Evolutionary conservation across 139 green algal genomes (phyloP).

Genomic region (Eudorina sp.): DNA sequence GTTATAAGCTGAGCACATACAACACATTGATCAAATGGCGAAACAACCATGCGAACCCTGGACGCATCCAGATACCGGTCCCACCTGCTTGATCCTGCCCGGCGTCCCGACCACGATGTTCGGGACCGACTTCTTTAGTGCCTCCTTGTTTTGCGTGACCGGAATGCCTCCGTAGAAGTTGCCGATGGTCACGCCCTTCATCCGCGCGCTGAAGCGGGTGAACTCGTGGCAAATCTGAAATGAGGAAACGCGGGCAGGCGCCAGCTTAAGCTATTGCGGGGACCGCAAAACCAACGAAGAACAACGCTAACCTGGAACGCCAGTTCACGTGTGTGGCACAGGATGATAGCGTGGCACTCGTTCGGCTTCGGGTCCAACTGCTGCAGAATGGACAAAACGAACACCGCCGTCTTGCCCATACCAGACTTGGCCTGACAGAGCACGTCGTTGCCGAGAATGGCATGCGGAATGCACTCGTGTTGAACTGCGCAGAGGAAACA

Average conservation of each 20-base stretch:
- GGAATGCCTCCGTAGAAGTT: constrained; percentile 97
- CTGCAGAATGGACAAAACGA: constrained; percentile 98
- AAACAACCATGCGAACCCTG: background rate
- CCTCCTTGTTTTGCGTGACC: constrained; percentile 82
- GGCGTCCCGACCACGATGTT: constrained; percentile 97
- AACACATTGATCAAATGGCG: too few species aligned
- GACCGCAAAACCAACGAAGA: background rate
- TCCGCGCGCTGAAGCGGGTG: constrained; percentile 92
- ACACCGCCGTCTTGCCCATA: constrained; percentile 99
- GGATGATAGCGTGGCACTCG: constrained; percentile 88
- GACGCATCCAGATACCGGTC: background rate
- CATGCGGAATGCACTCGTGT: constrained; percentile 99
- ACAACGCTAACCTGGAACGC: constrained; percentile 88
- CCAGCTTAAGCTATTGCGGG: too few species aligned
- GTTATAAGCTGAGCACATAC: background rate
- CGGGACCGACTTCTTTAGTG: constrained; percentile 88
- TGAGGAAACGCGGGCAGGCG: background rate
- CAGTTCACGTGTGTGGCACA: constrained; percentile 99
- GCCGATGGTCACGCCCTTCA: constrained; percentile 89
- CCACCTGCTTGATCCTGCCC: constrained; percentile 93
- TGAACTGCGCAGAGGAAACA: constrained; percentile 88
- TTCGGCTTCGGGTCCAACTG: constrained; percentile 87
- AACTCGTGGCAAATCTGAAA: constrained; percentile 98
- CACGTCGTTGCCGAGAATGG: constrained; percentile 98
- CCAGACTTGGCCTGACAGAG: constrained; percentile 99